Base-by-base conservation (phyloP, 129 eudicot species). In the Calendula officinalis region DNA sequence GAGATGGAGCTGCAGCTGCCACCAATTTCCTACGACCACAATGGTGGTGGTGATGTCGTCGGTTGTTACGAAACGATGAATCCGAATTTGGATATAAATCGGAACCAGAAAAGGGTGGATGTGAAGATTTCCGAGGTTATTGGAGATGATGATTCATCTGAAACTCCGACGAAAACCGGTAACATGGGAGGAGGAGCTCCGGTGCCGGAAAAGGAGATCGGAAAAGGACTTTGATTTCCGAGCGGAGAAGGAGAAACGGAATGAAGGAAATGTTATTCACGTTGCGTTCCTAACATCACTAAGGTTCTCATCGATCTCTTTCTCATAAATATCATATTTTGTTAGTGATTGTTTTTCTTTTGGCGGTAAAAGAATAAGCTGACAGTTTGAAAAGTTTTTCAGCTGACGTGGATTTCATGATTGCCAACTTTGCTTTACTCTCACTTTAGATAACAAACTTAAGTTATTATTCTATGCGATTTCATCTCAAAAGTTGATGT, bases 231-330 rank as follows among this genome's bases (percentile, higher is more conserved):
- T 66, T 86, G 62, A 55, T 80, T 41, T 83, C 90, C 1, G 95
- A 83, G 58, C 60, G 87, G 39, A 74, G 60, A 73, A 80, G 90
- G 58, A 78, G 95, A 72, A 72, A 83, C 15, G 44, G 89, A 43
- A 86, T 83, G 95, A 86, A 86, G 86, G 95, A 86, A 60, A 86
- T 83, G 69, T 84, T 86, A 41, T 86, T 77, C 33, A 81, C 81
- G 0, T 64, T 86, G 60, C 84, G 95, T 40, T 62, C 95, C 95
- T n/a, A 83, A 86, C 40, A 86, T 83, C 40, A 80, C 95, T 34
- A 86, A 86, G 95, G 95, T 83, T 43, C 30, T 22, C 1, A 22
- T 22, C 30, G 1, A 22, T 22, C 1, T 22, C 30, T 22, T 22
- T 22, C 30, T 22, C 30, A 2, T 22, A 22, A 22, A 22, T n/a